Percentiles rank a stretch among this genome's conserved stretches.
Evolutionary conservation across 2,329 filamentous ascomycete genomes (phyloP).

Genomic region (Ophiostoma sp.): DNA sequence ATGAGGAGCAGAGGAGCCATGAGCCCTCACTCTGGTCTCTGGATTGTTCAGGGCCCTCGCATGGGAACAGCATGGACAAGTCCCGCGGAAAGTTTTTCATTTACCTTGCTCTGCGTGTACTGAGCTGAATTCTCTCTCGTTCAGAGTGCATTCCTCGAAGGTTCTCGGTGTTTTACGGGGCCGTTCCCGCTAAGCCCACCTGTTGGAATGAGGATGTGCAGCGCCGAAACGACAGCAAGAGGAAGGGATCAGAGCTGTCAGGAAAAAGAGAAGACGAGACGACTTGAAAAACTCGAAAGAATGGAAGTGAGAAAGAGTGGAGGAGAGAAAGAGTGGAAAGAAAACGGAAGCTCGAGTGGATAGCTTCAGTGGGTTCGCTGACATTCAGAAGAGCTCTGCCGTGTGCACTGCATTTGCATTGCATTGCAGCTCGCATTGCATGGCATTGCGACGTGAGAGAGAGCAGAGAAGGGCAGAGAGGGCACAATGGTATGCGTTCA

Average conservation of each 20-base stretch:
- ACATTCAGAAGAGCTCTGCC: not conserved
- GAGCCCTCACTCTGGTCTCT: not conserved
- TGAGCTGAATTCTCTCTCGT: not conserved
- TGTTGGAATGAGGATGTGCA: constrained; percentile 26
- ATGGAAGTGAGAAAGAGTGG: not conserved
- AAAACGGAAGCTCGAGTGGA: not conserved
- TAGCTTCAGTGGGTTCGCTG: not conserved
- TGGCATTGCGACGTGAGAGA: not conserved
- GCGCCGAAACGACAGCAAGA: constrained; percentile 6
- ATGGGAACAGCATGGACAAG: not conserved
- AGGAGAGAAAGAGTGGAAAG: not conserved
- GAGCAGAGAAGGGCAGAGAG: not conserved
- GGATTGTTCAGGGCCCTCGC: not conserved
- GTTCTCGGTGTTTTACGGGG: not conserved
- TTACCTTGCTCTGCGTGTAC: too few relatives aligned
- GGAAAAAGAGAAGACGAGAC: not conserved
- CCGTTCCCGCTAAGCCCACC: not conserved
- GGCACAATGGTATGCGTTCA: not conserved
- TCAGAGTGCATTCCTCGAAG: not conserved
- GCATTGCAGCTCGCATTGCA: constrained; percentile 10
- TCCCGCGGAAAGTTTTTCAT: constrained; percentile 1
- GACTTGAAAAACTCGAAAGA: not conserved
- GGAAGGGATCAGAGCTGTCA: not conserved
- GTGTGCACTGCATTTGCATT: constrained; percentile 3
- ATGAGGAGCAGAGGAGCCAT: not conserved